Evolutionary conservation across 75 land plant species (phyloP), one percentile per base, ranked within the genome.

Genomic region (Sequoia sempervirens): DNA sequence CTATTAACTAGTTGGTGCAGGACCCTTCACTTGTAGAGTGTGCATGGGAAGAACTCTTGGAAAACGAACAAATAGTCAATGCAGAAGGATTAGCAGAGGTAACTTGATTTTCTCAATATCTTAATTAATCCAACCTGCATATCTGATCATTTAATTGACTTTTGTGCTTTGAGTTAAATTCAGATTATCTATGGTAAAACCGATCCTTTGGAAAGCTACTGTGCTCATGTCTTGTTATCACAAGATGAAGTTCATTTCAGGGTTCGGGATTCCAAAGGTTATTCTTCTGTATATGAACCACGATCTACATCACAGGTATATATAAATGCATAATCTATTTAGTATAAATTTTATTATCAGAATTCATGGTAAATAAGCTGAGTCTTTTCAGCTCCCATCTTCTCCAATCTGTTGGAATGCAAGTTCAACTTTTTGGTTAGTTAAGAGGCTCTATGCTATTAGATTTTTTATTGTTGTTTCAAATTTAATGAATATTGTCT

Each of bases 21-120:
- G 99, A 98, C 81, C 86, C 90, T 38, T 41, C 96, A 52, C 89
- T 96, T 80, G 87, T 98, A 82, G 95, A 96, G 86, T 88, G 85
- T 92, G 99, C 98, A 34, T 98, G 99, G 99, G 85, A 86, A 84
- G 96, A 98, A 85, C 87, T 97, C 81, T 79, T 92, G 73, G 93
- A 91, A 66, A 87, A 90, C 58, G 87, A 95, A 17, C 89, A 89
- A 84, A 83, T 88, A 78, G 93, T 94, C 58, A 92, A 91, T 81
- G 87, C 90, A 0, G 93, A 93, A 85, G 95, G 90, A 79, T 81
- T 98, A 75, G 95, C 99, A 64, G 88, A 93, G 93, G 99, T 96
- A 56, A 75, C 79, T 56, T 18, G 69, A 2, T 80, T 52, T 81
- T 58, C 54, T 5, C 37, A 36, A 85, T 64, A 36, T 18, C 32